A percentile compares a stretch with the other conserved stretches of the same genome.
Conservation (phyloP, 192 early-diverging fungal genomes). For the Entomortierella beljakovae region DNA sequence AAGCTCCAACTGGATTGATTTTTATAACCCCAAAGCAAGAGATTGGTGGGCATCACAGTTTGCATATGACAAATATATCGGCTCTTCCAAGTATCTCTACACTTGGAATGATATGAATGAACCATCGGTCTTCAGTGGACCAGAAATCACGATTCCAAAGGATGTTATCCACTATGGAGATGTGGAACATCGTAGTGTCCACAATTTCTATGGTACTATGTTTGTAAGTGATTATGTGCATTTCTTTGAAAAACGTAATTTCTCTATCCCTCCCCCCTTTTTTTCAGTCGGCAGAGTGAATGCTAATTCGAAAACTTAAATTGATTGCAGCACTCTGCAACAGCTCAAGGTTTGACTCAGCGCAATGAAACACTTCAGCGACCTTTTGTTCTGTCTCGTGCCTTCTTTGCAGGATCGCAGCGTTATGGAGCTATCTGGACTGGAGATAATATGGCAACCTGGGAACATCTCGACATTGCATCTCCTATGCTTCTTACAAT, state of each 20-base stretch:
- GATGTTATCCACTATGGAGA: slow-evolving; percentile 88
- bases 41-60: slow-evolving; percentile 88
- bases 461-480: slow-evolving; percentile 86
- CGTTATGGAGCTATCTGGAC: slow-evolving; percentile 98
- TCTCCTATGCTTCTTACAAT: slow-evolving; percentile 93
- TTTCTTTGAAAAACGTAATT: background rate
- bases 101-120: slow-evolving; percentile 99
- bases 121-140: slow-evolving; percentile 95
- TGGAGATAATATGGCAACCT: slow-evolving; percentile 93
- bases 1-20: slow-evolving; percentile 94
- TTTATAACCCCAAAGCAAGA: slow-evolving; percentile 79
- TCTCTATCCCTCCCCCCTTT: background rate
- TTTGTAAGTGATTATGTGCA: slow-evolving; percentile 57
- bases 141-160: slow-evolving; percentile 97
- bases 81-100: slow-evolving; percentile 82
- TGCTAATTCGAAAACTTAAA: no score
- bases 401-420: slow-evolving; percentile 97
- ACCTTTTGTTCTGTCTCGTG: slow-evolving; percentile 95
- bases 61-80: slow-evolving; percentile 82
- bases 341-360: slow-evolving; percentile 81
- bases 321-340: slow-evolving; percentile 89
- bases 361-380: slow-evolving; percentile 69
- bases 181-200: slow-evolving; percentile 95
- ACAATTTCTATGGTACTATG: slow-evolving; percentile 94
- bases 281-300: slow-evolving; percentile 1